A percentile compares a stretch with the other conserved stretches of the same genome.
These are phyloP conservation scores for Mortierella sp. DNA, from an alignment of 371 early-diverging fungal genomes.

Conservation along the genomic window DNA sequence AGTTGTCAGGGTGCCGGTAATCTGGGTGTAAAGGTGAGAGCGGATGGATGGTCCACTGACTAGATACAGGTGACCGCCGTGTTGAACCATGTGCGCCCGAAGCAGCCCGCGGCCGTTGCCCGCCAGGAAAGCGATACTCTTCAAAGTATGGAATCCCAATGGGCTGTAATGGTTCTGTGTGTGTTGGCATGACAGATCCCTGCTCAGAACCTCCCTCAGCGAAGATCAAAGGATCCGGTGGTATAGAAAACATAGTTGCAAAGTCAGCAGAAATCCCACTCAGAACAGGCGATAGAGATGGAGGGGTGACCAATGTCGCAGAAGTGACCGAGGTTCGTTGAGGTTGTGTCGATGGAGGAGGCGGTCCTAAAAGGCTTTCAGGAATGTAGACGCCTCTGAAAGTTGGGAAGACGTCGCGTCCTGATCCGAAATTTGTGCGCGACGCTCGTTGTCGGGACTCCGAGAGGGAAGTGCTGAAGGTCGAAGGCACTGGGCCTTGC, in stretches of 20 bases:
- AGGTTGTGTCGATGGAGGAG: constrained; percentile 12
- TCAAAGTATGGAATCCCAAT: constrained; percentile 7
- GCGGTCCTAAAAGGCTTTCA: constrained; percentile 27
- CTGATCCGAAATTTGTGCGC: neutral
- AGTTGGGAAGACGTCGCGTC: constrained; percentile 2
- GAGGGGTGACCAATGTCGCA: constrained; percentile 17
- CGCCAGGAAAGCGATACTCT: constrained; percentile 45
- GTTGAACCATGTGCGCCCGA: neutral
- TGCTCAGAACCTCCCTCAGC: neutral
- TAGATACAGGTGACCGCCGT: neutral
- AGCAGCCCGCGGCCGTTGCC: neutral
- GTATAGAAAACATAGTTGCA: neutral
- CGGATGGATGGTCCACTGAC: constrained; percentile 29
- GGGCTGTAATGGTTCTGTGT: neutral
- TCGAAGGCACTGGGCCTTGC: constrained; percentile 2
- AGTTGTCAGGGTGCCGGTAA: constrained; percentile 34
- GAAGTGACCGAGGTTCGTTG: constrained; percentile 9
- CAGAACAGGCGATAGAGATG: constrained; percentile 16
- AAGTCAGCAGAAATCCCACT: no score
- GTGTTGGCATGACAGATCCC: neutral
- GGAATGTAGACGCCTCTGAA: constrained; percentile 31
- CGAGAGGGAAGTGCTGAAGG: neutral
- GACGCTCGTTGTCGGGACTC: neutral
- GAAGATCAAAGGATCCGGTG: neutral
- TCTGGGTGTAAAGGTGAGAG: constrained; percentile 44